These are phyloP conservation scores for Arthrobotrys megalospora DNA, from an alignment of 2,329 filamentous ascomycete species.

Conservation along the genomic window DNA sequence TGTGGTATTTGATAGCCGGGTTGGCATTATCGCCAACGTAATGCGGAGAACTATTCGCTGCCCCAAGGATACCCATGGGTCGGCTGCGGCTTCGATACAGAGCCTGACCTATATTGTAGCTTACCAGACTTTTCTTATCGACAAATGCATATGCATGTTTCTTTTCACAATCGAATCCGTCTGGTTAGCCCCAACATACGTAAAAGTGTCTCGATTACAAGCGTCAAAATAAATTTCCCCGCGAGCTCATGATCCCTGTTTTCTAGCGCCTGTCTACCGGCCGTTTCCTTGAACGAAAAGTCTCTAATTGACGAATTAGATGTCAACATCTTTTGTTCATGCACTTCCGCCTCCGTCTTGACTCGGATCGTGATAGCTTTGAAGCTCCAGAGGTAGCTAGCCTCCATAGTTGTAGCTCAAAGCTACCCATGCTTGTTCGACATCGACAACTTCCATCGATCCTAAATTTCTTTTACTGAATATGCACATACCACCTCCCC, in stretches of 20 bases:
- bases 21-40: constrained; percentile 45
- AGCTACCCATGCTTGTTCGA: constrained; percentile 38
- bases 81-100: constrained; percentile 56
- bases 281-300: constrained; percentile 31
- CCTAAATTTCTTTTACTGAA: constrained; percentile 46
- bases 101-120: constrained; percentile 24
- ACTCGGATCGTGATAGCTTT: constrained; percentile 39
- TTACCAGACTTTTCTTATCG: constrained; percentile 36
- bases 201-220: constrained; percentile 28
- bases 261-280: constrained; percentile 46
- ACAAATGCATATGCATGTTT: constrained; percentile 40
- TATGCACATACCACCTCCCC: constrained; percentile 26
- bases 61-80: constrained; percentile 26
- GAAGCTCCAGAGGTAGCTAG: constrained; percentile 52
- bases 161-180: constrained; percentile 21
- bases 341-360: constrained; percentile 39
- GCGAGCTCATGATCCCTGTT: constrained; percentile 42
- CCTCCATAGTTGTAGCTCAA: constrained; percentile 24
- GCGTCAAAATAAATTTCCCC: constrained; percentile 27
- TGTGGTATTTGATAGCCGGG: constrained; percentile 53
- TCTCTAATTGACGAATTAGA: constrained; percentile 43
- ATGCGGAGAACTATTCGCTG: constrained; percentile 32
- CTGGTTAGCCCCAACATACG: constrained; percentile 7
- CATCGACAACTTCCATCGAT: constrained; percentile 31
- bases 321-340: constrained; percentile 30